A percentile compares a stretch with the other conserved stretches of the same genome.
These are phyloP conservation scores for Vicia faba DNA, from an alignment of 306 rosid species.

Conservation along the genomic window DNA sequence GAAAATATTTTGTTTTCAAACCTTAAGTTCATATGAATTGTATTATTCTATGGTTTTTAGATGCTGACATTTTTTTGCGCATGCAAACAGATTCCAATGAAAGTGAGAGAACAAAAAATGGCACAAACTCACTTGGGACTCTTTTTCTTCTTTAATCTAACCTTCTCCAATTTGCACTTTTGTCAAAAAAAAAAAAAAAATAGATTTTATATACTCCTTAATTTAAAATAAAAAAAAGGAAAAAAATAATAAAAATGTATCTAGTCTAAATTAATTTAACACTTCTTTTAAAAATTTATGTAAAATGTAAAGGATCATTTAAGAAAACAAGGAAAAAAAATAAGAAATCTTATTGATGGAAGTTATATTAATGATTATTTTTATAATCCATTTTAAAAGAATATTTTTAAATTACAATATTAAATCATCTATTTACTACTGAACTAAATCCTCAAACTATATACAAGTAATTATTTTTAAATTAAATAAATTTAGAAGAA, in stretches of 20 bases:
- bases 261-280: neutral
- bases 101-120: constrained; percentile 38
- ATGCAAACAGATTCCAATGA: constrained; percentile 67
- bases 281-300: neutral
- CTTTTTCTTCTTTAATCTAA: neutral
- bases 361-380: too few relatives aligned
- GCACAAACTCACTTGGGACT: constrained; percentile 32
- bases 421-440: too few relatives aligned
- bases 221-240: neutral
- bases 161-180: too few relatives aligned
- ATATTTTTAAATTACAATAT: too few relatives aligned
- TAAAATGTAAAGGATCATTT: too few relatives aligned
- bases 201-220: neutral
- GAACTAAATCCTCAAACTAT: too few relatives aligned
- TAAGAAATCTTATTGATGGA: too few relatives aligned
- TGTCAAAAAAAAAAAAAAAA: neutral
- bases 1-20: constrained; percentile 36
- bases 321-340: too few relatives aligned
- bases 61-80: constrained; percentile 63
- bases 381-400: too few relatives aligned
- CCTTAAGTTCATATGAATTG: neutral
- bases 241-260: neutral
- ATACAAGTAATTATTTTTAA: neutral
- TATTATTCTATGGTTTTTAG: constrained; percentile 36
- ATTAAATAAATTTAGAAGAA: neutral